Base-by-base conservation (phyloP, 148 eudicot genomes). In the Cornus kousa region DNA sequence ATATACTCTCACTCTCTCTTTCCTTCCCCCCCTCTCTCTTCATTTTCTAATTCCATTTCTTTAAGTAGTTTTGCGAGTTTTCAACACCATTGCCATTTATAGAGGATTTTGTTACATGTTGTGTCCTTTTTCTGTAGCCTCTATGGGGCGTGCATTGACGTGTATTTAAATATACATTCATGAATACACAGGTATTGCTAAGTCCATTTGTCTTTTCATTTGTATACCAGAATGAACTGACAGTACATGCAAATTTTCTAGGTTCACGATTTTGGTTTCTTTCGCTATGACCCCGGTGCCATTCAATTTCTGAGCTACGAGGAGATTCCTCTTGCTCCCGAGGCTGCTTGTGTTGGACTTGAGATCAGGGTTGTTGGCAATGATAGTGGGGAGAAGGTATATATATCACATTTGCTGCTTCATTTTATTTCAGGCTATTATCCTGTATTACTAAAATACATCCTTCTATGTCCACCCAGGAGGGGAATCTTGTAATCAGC, bases 251-350 rank as follows among this genome's bases (percentile, higher is more conserved):
- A 68, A 65, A 75, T 79, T 78, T 46, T 79, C 57, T 77, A 97
- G 99, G 98, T 97, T 73, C 99, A 97, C 84, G 99, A 97, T 91
- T 97, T 97, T 89, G 99, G 99, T 74, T 97, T 97, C 85, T 94
- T 94, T 73, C 94, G 94, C 5, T 97, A 91, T 84, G 99, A 94
- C 79, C 98, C 99, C 59, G 77, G 83, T 80, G 91, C 90, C n/a
- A 82, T 97, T 77, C 94, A 93, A 72, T 97, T 97, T 83, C 83
- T 92, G 72, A 90, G 84, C 86, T 97, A 97, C 62, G 99, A 97
- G 80, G 99, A 97, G 89, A 97, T 97, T 74, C 93, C 99, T 73
- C 99, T 94, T 85, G 94, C 98, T 67, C 99, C 99, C 24, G 99
- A 97, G 85, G 95, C 90, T 83, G 98, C 99, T 81, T 91, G 86